Conservation (phyloP, 2,329 filamentous ascomycete genomes). For the Trichoderma guizhouense region DNA sequence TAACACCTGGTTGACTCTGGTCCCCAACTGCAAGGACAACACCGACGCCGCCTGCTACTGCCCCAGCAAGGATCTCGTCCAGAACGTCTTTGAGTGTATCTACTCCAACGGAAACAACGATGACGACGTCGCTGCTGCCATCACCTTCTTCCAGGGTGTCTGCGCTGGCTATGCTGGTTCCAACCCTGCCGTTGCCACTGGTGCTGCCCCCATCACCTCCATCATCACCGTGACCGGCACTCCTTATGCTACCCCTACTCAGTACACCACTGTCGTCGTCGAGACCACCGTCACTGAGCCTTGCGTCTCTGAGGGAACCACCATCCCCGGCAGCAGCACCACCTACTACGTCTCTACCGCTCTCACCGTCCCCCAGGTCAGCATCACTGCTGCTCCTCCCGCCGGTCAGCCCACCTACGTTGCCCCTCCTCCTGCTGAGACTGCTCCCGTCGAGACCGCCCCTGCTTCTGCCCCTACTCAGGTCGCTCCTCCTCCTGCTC, state of each 20-base stretch:
- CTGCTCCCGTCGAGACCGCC: not conserved
- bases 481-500: conserved; percentile 25
- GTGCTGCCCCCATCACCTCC: conserved; percentile 61
- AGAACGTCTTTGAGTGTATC: conserved; percentile 77
- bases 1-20: conserved; percentile 79
- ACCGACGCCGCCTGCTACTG: conserved; percentile 84
- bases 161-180: conserved; percentile 70
- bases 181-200: conserved; percentile 85
- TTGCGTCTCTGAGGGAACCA: conserved; percentile 47
- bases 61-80: conserved; percentile 70
- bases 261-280: conserved; percentile 50
- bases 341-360: conserved; percentile 51
- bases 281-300: conserved; percentile 47
- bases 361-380: conserved; percentile 52
- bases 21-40: conserved; percentile 74
- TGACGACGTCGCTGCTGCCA: conserved; percentile 64
- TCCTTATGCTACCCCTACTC: conserved; percentile 46
- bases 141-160: conserved; percentile 86
- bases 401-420: conserved; percentile 38
- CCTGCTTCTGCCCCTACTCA: conserved; percentile 20
- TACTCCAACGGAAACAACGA: conserved; percentile 68
- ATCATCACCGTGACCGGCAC: conserved; percentile 54
- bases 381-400: conserved; percentile 35
- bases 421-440: conserved; percentile 25
- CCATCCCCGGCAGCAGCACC: conserved; percentile 43